These are phyloP conservation scores for Agaricus subrufescens DNA, from an alignment of 768 basidiomycete species.

Conservation along the genomic window DNA sequence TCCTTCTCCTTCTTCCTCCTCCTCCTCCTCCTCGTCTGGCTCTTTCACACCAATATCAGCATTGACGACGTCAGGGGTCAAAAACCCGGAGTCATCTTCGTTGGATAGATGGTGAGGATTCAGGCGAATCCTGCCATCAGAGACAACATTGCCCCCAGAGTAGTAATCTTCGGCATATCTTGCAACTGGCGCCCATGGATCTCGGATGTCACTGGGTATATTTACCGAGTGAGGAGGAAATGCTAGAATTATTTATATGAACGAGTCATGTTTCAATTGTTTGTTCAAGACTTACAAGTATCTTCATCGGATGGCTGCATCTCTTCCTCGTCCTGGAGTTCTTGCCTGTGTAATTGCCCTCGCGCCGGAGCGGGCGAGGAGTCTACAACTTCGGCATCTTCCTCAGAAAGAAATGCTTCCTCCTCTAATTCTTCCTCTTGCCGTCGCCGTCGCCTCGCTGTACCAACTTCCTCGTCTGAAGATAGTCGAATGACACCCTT, in stretches of 20 bases:
- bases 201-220: conserved; percentile 22
- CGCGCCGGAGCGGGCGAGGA: conserved; percentile 12
- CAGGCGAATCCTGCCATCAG: conserved; percentile 6
- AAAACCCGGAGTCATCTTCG: conserved; percentile 4
- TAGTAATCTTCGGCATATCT: conserved; percentile 34
- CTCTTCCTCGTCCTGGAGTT: conserved; percentile 17
- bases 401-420: conserved; percentile 18
- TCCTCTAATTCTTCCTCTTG: conserved; percentile 13
- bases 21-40: conserved; percentile 6
- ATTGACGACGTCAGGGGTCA: conserved; percentile 1
- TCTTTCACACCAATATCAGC: neutral
- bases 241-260: conserved; percentile 16
- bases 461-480: conserved; percentile 4
- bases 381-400: conserved; percentile 10
- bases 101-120: conserved; percentile 23
- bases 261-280: neutral
- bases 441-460: conserved; percentile 1
- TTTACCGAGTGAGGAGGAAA: conserved; percentile 15
- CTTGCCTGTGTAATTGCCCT: conserved; percentile 2
- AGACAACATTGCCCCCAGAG: conserved; percentile 35
- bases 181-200: conserved; percentile 29
- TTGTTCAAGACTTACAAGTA: conserved; percentile 21
- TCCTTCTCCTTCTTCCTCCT: conserved; percentile 12
- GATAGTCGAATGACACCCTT: neutral
- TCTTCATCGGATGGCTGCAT: conserved; percentile 27